Base-by-base conservation (phyloP, 2,329 filamentous ascomycete species). In the Calonectria pauciramosa region DNA sequence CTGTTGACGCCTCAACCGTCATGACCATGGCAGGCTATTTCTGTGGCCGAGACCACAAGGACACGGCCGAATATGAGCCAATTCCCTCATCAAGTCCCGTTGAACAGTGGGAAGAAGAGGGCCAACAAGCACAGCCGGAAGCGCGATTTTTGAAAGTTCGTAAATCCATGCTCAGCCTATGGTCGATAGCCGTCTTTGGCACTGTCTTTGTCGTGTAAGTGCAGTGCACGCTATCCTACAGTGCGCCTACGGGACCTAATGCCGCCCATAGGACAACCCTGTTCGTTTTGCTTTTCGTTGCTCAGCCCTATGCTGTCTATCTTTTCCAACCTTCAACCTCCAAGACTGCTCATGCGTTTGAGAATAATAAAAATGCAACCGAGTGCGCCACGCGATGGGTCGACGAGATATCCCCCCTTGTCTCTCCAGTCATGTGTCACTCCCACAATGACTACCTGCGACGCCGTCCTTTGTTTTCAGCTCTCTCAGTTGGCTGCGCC, bases 391-490 rank as follows among this genome's bases (percentile, higher is more conserved):
- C 66, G 20, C 54, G 73, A 68, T 80, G 78, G 78, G 76, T 74
- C 11, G 32, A 77, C 11, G 65, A 69, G 18, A 8, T 80, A 10
- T 79, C 78, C 2, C 56, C 74, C 30, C 60, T 68, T 4, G 78
- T 80, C 6, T 63, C 76, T 1, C 78, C 78, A 5, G 72, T 69
- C 3, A 80, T 78, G 77, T 76, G 77, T 71, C 92, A 94, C 81
- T 93, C 90, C 0, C 93, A 94, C 80, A 94, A 94, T 80, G 93
- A 94, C 82, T 94, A 94, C 83, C 91, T 90, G 90, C 88, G 92
- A 52, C 87, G 86, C 13, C 87, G 91, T 1, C 92, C 93, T 0
- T 85, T 95, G 8, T 93, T 90, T 79, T 90, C 91, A 3, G 93
- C 93, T 23, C 84, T 93, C 1, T 84, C 87, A 10, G 88, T 89